These are phyloP conservation scores for Aspergillus sergii DNA, from an alignment of 2,329 filamentous ascomycete genomes.

Conservation along the genomic window DNA sequence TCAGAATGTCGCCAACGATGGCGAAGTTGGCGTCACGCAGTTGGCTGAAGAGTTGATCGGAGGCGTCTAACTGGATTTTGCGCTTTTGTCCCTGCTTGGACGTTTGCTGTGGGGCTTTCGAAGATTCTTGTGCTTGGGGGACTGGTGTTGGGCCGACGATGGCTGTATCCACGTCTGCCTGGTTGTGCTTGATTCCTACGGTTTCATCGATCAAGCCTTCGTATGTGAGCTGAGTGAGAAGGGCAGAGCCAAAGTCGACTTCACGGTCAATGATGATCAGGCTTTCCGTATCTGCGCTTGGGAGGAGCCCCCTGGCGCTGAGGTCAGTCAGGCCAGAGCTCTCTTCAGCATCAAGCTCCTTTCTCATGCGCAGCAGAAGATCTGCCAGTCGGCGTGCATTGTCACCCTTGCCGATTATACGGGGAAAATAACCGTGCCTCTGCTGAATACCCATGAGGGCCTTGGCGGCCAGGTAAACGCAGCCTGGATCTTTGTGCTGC, in stretches of 20 bases:
- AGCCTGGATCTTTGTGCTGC: conserved; percentile 81
- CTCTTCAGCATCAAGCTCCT: conserved; percentile 83
- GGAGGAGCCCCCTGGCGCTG: conserved; percentile 68
- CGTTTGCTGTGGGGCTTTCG: conserved; percentile 48
- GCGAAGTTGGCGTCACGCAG: conserved; percentile 93
- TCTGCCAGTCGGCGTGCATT: conserved; percentile 88
- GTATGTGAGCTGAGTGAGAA: conserved; percentile 94
- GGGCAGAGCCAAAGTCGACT: conserved; percentile 86
- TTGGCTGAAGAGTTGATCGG: conserved; percentile 84
- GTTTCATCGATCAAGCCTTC: conserved; percentile 94
- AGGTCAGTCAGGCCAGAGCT: conserved; percentile 59
- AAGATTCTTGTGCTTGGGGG: conserved; percentile 58
- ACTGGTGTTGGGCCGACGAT: conserved; percentile 72
- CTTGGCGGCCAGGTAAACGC: conserved; percentile 84
- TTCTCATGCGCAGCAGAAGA: conserved; percentile 84
- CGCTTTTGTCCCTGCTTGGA: conserved; percentile 72
- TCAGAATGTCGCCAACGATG: conserved; percentile 84
- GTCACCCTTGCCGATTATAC: conserved; percentile 93
- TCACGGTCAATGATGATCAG: conserved; percentile 94
- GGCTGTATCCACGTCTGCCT: conserved; percentile 88
- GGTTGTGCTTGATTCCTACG: conserved; percentile 88
- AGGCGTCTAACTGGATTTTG: conserved; percentile 85
- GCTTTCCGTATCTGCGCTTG: conserved; percentile 85
- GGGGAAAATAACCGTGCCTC: conserved; percentile 88
- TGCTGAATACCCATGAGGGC: conserved; percentile 94